Evolutionary conservation across 2,329 filamentous ascomycete genomes (phyloP).

Genomic region (Anisogramma anomala): DNA sequence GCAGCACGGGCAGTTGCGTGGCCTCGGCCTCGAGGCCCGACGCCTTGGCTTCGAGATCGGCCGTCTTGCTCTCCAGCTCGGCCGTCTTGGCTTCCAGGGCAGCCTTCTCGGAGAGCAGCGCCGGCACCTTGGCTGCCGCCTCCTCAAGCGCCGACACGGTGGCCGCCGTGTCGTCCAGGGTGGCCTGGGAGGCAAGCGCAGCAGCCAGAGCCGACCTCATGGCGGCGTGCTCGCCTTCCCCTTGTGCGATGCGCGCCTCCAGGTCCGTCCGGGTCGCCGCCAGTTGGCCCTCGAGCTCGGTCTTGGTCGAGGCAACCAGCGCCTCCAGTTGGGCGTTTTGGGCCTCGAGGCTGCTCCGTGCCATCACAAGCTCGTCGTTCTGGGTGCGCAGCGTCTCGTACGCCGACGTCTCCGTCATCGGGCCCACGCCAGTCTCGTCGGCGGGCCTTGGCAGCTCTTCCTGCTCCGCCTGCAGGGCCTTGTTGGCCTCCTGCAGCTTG

Average conservation of each 20-base stretch:
- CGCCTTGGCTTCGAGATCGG: slow-evolving; percentile 4
- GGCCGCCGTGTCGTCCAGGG: not conserved
- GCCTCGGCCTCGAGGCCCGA: slow-evolving; percentile 11
- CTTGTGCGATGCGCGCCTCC: slow-evolving; percentile 1
- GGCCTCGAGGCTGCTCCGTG: slow-evolving; percentile 6
- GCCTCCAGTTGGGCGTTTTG: slow-evolving; percentile 10
- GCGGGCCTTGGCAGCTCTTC: slow-evolving; percentile 9
- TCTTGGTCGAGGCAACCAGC: slow-evolving; percentile 1
- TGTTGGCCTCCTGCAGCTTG: slow-evolving; percentile 10
- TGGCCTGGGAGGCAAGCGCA: slow-evolving; percentile 5
- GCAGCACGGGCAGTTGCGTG: slow-evolving; percentile 5
- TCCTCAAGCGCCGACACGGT: slow-evolving; percentile 3
- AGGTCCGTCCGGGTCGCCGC: not conserved
- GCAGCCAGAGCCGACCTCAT: slow-evolving; percentile 1
- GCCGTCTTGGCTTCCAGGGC: slow-evolving; percentile 5
- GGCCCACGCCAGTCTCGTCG: slow-evolving; percentile 2
- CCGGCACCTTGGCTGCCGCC: slow-evolving; percentile 7
- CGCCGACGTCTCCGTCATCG: not conserved
- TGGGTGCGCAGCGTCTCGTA: slow-evolving; percentile 4
- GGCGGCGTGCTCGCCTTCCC: slow-evolving; percentile 1
- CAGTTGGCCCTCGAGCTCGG: slow-evolving; percentile 1
- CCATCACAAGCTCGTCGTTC: slow-evolving; percentile 8
- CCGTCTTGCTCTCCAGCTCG: not conserved
- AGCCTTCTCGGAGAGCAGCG: slow-evolving; percentile 4
- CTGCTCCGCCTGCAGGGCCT: slow-evolving; percentile 11